Evolutionary conservation across 1,284 basidiomycete genomes (phyloP).

Genomic region (Rhodotorula sp.): DNA sequence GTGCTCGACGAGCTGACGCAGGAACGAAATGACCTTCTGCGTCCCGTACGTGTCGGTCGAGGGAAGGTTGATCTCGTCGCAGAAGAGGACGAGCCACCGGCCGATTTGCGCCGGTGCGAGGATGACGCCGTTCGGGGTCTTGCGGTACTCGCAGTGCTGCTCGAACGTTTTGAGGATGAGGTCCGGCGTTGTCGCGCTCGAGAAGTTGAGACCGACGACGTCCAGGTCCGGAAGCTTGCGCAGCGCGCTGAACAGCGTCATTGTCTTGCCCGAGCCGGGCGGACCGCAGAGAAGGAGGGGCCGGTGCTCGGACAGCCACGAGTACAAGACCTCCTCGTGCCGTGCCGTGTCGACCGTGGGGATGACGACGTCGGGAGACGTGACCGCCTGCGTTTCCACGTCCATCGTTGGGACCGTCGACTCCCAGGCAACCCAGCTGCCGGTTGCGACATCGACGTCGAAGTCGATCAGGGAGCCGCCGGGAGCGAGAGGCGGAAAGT

Average conservation of each 20-base stretch:
- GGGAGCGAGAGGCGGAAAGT: constrained; percentile 68
- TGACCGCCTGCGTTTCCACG: constrained; percentile 94
- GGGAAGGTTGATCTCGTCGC: constrained; percentile 98
- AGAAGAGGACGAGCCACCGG: constrained; percentile 97
- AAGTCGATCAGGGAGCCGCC: constrained; percentile 91
- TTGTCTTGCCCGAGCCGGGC: constrained; percentile 98
- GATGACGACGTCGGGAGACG: constrained; percentile 92
- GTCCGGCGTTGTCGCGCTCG: constrained; percentile 96
- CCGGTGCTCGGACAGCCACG: constrained; percentile 98
- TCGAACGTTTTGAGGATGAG: constrained; percentile 99
- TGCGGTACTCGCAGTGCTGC: constrained; percentile 98
- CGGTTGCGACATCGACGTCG: constrained; percentile 82
- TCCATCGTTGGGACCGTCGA: constrained; percentile 89
- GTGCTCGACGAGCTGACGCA: constrained; percentile 93
- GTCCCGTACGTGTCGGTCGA: constrained; percentile 98
- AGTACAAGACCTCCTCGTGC: constrained; percentile 97
- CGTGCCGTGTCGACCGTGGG: constrained; percentile 98
- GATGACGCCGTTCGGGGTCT: constrained; percentile 95
- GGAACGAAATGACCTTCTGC: constrained; percentile 96
- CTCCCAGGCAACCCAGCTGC: constrained; percentile 92
- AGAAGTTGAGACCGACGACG: constrained; percentile 98
- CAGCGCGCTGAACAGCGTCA: constrained; percentile 99
- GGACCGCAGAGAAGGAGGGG: constrained; percentile 98
- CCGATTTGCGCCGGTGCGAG: constrained; percentile 93
- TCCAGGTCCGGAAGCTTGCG: constrained; percentile 98